Percentiles rank a stretch among this genome's conserved stretches.
phyloP scores from a whole-genome alignment of 805 yeast species.

The Schwanniomyces occidentalis region DNA sequence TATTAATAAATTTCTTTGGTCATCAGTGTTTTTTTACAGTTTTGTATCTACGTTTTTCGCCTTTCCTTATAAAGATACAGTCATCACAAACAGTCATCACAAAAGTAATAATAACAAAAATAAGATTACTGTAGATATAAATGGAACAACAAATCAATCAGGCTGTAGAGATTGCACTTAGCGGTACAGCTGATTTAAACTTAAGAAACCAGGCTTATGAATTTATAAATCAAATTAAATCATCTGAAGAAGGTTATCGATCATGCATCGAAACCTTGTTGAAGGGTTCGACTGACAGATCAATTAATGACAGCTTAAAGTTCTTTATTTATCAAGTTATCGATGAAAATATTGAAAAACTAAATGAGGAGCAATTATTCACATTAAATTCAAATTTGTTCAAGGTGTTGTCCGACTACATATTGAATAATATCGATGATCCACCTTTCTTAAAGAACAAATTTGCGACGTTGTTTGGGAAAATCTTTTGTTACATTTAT shows the following conservation, averaged over 20 bases:
- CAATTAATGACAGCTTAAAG: constrained; percentile 53
- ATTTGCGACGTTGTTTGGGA: constrained; percentile 33
- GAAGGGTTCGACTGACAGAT: constrained; percentile 14
- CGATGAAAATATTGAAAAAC: constrained; percentile 51
- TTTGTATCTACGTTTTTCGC: too few relatives aligned
- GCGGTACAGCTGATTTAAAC: constrained; percentile 60
- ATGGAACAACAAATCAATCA: constrained; percentile 72
- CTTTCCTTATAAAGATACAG: too few relatives aligned
- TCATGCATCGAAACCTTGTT: constrained; percentile 52
- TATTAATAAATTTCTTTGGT: too few relatives aligned
- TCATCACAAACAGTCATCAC: too few relatives aligned
- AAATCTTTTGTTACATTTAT: constrained; percentile 37
- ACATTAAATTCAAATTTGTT: constrained; percentile 50
- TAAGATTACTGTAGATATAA: constrained; percentile 7
- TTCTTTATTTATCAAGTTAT: constrained; percentile 73
- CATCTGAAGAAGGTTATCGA: constrained; percentile 55
- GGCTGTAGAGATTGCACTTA: constrained; percentile 82
- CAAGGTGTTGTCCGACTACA: constrained; percentile 35
- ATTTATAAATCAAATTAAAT: constrained; percentile 53
- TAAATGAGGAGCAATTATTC: constrained; percentile 47
- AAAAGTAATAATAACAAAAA: constrained; percentile 1
- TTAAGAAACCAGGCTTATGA: constrained; percentile 58
- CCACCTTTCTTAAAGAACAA: constrained; percentile 37
- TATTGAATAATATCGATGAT: constrained; percentile 21
- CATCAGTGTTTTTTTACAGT: too few relatives aligned